Conservation (phyloP, 345 rosid genomes). For the Bruguiera sexangula region DNA sequence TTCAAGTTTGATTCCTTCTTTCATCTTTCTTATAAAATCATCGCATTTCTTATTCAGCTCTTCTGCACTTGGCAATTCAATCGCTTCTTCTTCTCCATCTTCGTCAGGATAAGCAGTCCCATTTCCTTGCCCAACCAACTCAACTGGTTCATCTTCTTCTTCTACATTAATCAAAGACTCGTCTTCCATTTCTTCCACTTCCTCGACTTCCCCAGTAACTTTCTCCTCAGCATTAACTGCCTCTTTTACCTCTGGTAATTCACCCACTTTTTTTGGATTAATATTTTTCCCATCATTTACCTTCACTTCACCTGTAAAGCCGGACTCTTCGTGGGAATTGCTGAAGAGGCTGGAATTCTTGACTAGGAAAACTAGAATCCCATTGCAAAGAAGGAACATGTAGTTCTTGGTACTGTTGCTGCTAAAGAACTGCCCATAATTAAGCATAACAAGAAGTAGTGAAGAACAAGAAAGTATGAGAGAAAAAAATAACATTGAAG, state of each 20-base stretch:
- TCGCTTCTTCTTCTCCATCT: constrained; percentile 9
- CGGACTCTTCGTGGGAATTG: constrained; percentile 16
- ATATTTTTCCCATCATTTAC: constrained; percentile 1
- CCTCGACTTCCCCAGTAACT: constrained; percentile 17
- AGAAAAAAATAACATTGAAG: constrained; percentile 37
- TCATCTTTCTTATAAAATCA: constrained; percentile 69
- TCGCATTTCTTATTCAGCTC: constrained; percentile 72
- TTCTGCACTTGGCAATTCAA: constrained; percentile 40
- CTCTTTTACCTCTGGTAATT: constrained; percentile 14
- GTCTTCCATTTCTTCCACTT: constrained; percentile 10
- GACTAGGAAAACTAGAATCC: constrained; percentile 49
- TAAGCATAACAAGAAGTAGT: constrained; percentile 16
- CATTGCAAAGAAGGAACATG: constrained; percentile 71
- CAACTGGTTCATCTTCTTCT: constrained; percentile 18
- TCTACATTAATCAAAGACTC: neutral
- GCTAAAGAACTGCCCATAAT: constrained; percentile 17
- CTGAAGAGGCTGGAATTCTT: constrained; percentile 39
- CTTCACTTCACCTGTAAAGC: constrained; percentile 2
- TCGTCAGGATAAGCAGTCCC: constrained; percentile 8
- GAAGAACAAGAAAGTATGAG: constrained; percentile 34
- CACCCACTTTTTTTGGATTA: constrained; percentile 10
- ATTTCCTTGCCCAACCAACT: constrained; percentile 17
- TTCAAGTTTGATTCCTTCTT: constrained; percentile 33
- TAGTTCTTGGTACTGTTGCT: constrained; percentile 43
- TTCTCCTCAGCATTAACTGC: constrained; percentile 18